Conservation (phyloP, 2,329 filamentous ascomycete genomes). For the Onygenales sp. region DNA sequence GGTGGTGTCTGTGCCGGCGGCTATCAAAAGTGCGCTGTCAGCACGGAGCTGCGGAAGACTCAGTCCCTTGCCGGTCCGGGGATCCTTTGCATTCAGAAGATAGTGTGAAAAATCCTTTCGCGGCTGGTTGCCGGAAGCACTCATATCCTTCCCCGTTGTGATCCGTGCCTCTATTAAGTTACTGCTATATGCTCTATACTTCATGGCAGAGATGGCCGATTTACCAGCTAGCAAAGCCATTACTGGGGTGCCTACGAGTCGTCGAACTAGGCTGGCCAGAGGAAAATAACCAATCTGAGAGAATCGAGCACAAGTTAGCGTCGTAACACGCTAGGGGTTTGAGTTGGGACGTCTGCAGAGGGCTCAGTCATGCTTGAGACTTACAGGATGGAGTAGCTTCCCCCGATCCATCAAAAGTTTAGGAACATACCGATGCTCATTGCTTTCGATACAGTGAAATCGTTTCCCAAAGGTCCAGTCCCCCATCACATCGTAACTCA, state of each 20-base stretch:
- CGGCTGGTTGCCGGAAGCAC: slow-evolving; percentile 11
- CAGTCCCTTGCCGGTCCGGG: slow-evolving; percentile 36
- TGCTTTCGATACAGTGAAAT: slow-evolving; percentile 21
- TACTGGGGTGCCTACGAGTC: slow-evolving; percentile 10
- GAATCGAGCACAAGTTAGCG: background rate
- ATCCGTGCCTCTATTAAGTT: slow-evolving; percentile 36
- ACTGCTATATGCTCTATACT: slow-evolving; percentile 8
- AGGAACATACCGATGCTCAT: slow-evolving; percentile 7
- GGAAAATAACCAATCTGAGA: slow-evolving; percentile 8
- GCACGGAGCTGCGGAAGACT: slow-evolving; percentile 39
- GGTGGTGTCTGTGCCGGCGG: slow-evolving; percentile 38
- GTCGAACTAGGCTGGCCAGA: slow-evolving; percentile 8
- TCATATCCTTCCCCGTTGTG: slow-evolving; percentile 15
- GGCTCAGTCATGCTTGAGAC: background rate
- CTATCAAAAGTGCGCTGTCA: slow-evolving; percentile 41
- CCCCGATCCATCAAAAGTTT: slow-evolving; percentile 20
- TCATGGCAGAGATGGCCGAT: slow-evolving; percentile 8
- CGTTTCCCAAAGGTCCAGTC: slow-evolving; percentile 25
- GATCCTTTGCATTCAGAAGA: slow-evolving; percentile 38
- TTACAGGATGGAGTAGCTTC: slow-evolving; percentile 9
- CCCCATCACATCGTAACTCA: slow-evolving; percentile 27
- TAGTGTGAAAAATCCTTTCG: slow-evolving; percentile 42
- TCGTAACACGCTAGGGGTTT: background rate
- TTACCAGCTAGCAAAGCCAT: slow-evolving; percentile 12
- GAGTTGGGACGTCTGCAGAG: background rate